Evolutionary conservation across 352 stramenopile genomes (phyloP), one percentile per base, ranked within the genome.

Genomic region (Peronospora belbahrii): DNA sequence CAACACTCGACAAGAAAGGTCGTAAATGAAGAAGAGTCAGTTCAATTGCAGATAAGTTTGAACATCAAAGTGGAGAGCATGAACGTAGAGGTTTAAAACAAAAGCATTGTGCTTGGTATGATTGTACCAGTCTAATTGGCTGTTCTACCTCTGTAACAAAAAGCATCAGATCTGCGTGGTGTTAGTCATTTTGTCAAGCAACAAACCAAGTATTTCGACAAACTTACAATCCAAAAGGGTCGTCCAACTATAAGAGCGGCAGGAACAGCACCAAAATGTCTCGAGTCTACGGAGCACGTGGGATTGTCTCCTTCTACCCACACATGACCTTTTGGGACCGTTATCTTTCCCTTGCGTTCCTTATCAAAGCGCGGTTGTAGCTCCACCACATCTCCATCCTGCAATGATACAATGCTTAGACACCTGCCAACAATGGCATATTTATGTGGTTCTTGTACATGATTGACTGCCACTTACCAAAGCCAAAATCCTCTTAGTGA

Each of bases 261-360:
- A 6, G 95, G 95, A 5, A 98, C 69, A 7, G 95, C 70, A 2
- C 95, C 95, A 45, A 96, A 98, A 57, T 95, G 75, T 5, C 95
- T 75, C 46, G 90, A 98, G 74, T 98, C 95, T 1, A 84, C 83
- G 6, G 88, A 97, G 58, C 95, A 91, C 31, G 74, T 80, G 5
- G 86, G 52, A 66, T 98, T 98, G 67, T 98, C 95, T 28, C 95
- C 95, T 74, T 98, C 92, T 4, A 98, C 61, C 95, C 95, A 98
- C 23, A 98, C 63, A 55, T 97, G 90, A 40, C 94, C 91, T 47
- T 95, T 85, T 4, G 94, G 94, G 14, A 98, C 68, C 4, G 59
- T 70, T 31, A 89, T 70, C 32, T 67, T 83, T 18, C 66, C 66
- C 24, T 56, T 67, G 3, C 71, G 72, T 24, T 68, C 48, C 27